Evolutionary conservation across 345 rosid genomes (phyloP).

Genomic region (Noccaea caerulescens): DNA sequence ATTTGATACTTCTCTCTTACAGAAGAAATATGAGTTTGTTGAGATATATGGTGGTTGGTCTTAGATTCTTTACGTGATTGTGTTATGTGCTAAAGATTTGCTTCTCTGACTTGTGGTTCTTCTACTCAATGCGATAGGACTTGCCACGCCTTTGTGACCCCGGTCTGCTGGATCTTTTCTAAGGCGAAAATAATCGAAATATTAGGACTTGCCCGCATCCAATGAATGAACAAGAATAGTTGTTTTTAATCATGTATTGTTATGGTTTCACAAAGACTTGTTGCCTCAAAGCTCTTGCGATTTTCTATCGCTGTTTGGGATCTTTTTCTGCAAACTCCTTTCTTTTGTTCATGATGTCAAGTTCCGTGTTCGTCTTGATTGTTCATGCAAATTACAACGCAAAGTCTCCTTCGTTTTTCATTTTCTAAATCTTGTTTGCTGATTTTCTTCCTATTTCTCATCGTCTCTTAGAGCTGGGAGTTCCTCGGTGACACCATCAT

Average conservation of each 20-base stretch:
- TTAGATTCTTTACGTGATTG: not conserved
- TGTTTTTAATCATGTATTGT: slow-evolving; percentile 12
- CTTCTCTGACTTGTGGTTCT: slow-evolving; percentile 42
- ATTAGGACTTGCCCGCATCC: slow-evolving; percentile 31
- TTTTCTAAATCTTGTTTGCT: slow-evolving; percentile 17
- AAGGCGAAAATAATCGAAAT: slow-evolving; percentile 40
- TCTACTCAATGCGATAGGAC: slow-evolving; percentile 61
- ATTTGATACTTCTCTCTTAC: not conserved
- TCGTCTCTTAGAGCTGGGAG: slow-evolving; percentile 43
- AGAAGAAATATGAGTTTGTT: not conserved
- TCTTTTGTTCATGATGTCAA: not conserved
- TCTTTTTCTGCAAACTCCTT: slow-evolving; percentile 10
- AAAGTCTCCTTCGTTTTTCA: not conserved
- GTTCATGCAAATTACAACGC: slow-evolving; percentile 7
- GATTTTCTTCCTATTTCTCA: slow-evolving; percentile 28
- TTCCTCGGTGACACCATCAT: slow-evolving; percentile 44
- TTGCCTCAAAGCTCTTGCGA: slow-evolving; percentile 7
- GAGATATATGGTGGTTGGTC: not conserved
- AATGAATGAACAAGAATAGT: slow-evolving; percentile 37
- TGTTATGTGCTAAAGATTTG: slow-evolving; percentile 13
- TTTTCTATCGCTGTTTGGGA: not conserved
- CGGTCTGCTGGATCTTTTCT: slow-evolving; percentile 50
- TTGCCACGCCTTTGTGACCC: slow-evolving; percentile 90
- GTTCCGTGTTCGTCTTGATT: not conserved
- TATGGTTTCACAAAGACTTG: slow-evolving; percentile 28